Percentiles rank a stretch among this genome's conserved stretches.
Conservation (phyloP, 129 eudicot genomes). For the Artemisia tridentata region DNA sequence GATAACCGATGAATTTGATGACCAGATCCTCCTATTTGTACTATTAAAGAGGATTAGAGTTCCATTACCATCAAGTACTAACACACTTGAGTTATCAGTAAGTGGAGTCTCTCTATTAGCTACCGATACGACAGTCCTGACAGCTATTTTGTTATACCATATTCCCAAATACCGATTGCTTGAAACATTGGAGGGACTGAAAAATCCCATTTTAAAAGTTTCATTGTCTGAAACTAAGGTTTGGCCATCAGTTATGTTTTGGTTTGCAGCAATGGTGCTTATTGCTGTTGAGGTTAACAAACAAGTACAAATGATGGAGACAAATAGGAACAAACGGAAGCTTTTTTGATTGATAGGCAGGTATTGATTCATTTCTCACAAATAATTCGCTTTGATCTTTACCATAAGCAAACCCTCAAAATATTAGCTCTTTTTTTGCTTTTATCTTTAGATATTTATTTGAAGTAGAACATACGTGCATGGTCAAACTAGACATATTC, state of each 20-base stretch:
- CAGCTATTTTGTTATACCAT: conserved; percentile 47
- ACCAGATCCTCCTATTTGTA: conserved; percentile 36
- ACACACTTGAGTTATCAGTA: conserved; percentile 30
- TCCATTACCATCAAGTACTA: conserved; percentile 32
- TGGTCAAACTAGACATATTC: background rate
- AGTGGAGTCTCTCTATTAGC: conserved; percentile 57
- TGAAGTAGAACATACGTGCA: too few species aligned
- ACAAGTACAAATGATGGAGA: conserved; percentile 17
- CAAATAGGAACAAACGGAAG: conserved; percentile 13
- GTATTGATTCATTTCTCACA: background rate
- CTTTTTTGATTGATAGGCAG: conserved; percentile 1
- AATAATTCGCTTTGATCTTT: too few species aligned
- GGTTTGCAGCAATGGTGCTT: conserved; percentile 34
- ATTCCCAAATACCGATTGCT: conserved; percentile 47
- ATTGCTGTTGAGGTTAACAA: conserved; percentile 11
- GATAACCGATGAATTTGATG: conserved; percentile 34
- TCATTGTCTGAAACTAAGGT: conserved; percentile 46
- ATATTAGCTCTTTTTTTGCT: too few species aligned
- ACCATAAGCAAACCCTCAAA: too few species aligned
- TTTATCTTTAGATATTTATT: too few species aligned
- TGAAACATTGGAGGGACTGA: conserved; percentile 34
- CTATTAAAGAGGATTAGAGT: conserved; percentile 35
- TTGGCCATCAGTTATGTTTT: conserved; percentile 24
- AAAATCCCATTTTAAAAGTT: conserved; percentile 50
- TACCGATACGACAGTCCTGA: conserved; percentile 50